Conservation (phyloP, 2,329 filamentous ascomycete species). For the Aspergillus awamori region DNA sequence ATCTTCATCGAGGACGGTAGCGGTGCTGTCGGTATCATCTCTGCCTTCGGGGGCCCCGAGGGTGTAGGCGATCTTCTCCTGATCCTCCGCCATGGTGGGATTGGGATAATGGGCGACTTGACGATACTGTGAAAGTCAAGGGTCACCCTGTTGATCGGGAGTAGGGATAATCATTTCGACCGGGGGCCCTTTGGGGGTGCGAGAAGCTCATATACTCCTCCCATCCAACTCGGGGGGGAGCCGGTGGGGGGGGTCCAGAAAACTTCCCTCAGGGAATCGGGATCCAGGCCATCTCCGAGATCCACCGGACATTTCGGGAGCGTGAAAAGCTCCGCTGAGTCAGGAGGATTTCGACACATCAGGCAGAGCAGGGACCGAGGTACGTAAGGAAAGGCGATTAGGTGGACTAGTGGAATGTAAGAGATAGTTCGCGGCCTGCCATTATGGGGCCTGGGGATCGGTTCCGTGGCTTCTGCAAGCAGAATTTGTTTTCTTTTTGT, state of each 20-base stretch:
- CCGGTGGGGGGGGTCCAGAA: not conserved
- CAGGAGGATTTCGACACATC: not conserved
- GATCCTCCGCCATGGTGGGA: not conserved
- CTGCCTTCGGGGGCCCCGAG: not conserved
- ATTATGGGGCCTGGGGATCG: no score
- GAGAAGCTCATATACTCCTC: conserved; percentile 2
- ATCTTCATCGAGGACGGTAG: conserved; percentile 32
- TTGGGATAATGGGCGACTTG: not conserved
- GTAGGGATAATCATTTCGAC: not conserved
- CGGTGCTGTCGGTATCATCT: conserved; percentile 33
- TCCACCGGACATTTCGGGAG: not conserved
- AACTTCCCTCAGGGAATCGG: conserved; percentile 10
- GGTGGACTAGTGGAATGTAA: not conserved
- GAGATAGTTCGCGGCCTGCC: not conserved
- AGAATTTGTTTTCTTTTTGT: no score
- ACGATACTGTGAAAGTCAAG: not conserved
- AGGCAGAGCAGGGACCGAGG: no score
- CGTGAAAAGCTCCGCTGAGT: not conserved
- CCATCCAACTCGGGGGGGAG: not conserved
- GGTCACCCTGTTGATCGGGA: not conserved
- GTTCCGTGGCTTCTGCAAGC: no score
- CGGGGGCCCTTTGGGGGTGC: conserved; percentile 6
- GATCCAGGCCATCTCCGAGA: conserved; percentile 4
- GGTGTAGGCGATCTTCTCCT: not conserved
- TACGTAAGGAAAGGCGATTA: not conserved